Percentiles rank a stretch among this genome's conserved stretches.
phyloP scores from a whole-genome alignment of 2,329 filamentous ascomycete species.

The Aspergillus floridensis region DNA sequence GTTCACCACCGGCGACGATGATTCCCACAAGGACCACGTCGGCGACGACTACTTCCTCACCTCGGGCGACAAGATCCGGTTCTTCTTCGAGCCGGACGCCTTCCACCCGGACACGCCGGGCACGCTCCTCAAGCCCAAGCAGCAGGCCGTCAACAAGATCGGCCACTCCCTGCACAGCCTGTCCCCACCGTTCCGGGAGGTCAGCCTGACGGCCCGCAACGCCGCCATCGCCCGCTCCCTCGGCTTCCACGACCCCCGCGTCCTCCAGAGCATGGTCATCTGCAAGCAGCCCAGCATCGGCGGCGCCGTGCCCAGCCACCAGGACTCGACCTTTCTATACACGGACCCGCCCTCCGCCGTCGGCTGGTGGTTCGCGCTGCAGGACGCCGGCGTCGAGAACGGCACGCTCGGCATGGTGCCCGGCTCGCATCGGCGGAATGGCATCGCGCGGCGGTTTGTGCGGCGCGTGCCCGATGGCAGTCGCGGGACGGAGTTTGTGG shows the following conservation, averaged over 20 bases:
- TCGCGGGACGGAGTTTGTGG: slow-evolving; percentile 65
- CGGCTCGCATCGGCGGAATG: slow-evolving; percentile 64
- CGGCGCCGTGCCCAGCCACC: slow-evolving; percentile 83
- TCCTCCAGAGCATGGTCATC: slow-evolving; percentile 94
- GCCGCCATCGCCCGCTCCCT: slow-evolving; percentile 66
- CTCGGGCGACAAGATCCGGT: slow-evolving; percentile 87
- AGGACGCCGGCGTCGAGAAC: slow-evolving; percentile 83
- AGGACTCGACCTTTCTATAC: slow-evolving; percentile 90
- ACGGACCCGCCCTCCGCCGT: slow-evolving; percentile 85
- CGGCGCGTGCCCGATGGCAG: slow-evolving; percentile 37
- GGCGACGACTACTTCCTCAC: slow-evolving; percentile 92
- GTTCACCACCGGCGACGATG: slow-evolving; percentile 79
- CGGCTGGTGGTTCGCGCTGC: slow-evolving; percentile 95
- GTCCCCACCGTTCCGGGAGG: slow-evolving; percentile 62
- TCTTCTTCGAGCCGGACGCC: slow-evolving; percentile 96
- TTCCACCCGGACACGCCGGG: slow-evolving; percentile 58
- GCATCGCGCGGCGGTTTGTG: slow-evolving; percentile 73
- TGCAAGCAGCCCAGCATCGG: slow-evolving; percentile 98
- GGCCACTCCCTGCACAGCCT: slow-evolving; percentile 73
- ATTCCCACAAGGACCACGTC: slow-evolving; percentile 62
- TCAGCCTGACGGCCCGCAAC: slow-evolving; percentile 50
- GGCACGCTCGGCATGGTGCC: slow-evolving; percentile 84
- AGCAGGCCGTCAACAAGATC: slow-evolving; percentile 84
- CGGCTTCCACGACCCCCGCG: slow-evolving; percentile 71
- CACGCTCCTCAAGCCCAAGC: slow-evolving; percentile 71